Evolutionary conservation across 257 asterid genomes (phyloP), one percentile per base, ranked within the genome.

Genomic region (Oldenlandia corymbosa): DNA sequence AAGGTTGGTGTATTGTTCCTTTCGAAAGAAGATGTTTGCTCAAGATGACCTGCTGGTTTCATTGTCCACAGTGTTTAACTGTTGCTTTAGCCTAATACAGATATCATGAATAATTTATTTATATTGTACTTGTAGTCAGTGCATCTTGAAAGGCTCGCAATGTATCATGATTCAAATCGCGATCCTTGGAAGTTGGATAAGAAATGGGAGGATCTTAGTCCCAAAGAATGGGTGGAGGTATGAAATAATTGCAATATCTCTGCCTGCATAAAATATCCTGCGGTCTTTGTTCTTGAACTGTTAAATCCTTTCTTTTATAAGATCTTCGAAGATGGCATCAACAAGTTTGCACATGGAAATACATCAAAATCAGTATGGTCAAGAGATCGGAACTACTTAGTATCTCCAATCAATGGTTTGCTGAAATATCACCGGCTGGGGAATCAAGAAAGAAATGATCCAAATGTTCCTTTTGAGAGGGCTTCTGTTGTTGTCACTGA

Each of bases 131-230:
- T 80, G 52, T 75, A 93, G 99, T 90, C 95, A 60, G 68, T 93
- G 86, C 94, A 87, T 75, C 99, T 93, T 74, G 91, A 93, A 83
- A 83, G 99, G 89, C 96, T 93, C 75, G 96, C 99, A 34, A 69
- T 87, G 80, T 93, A 93, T 83, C 99, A 93, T 73, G 96, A 93
- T 83, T 78, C 94, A 48, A 76, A 90, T 73, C 79, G 87, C 61
- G 93, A 80, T 70, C 95, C 94, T 43, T 93, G 97, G 99, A 82
- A 77, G 78, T 73, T 90, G 75, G 90, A 84, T 72, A 90, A 93
- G 81, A 81, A 76, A 72, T 93, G 97, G 99, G 99, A 93, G 82
- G 95, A 90, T 76, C 91, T 93, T 74, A 79, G 73, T 77, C 99
- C 99, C 60, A 75, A 79, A 68, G 96, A 93, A 64, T 93, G 99